Base-by-base conservation (phyloP, 2,329 filamentous ascomycete species). In the Lasiodiplodia citricola region DNA sequence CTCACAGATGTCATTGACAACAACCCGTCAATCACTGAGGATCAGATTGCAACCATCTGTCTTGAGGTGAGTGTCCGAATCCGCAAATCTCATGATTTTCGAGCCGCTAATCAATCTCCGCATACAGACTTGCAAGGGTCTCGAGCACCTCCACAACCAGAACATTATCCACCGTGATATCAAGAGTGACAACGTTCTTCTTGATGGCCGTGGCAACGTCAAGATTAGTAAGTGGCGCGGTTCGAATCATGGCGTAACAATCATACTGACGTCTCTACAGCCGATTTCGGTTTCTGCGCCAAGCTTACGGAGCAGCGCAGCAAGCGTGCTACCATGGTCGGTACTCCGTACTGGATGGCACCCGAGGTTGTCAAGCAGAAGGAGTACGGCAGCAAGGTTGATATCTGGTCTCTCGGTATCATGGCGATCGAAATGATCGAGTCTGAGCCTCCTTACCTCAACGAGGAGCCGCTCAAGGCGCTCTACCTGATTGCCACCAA, bases 391-490 rank as follows among this genome's bases (percentile, higher is more conserved):
- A 92, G 92, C 77, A 98, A 98, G 86, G 96, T 98, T 71, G 96
- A 99, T 78, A 97, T 98, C 78, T 99, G 96, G 96, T 97, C 94
- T 37, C 85, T 99, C 71, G 96, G 96, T 77, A 99, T 99, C 83
- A 99, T 98, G 96, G 95, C 96, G 28, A 98, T 99, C 76, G 96
- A 99, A 82, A 97, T 99, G 96, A 98, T 98, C 77, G 96, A 99
- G 80, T 97, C 93, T 21, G 96, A 99, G 81, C 96, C 96, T 6
- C 96, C 96, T 0, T 99, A 99, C 80, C 88, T 98, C 47, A 98
- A 98, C 82, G 96, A 98, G 82, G 95, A 98, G 81, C 96, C 96
- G 0, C 88, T 99, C 68, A 98, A 98, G 86, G 96, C 96, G 8
- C 87, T 99, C 57, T 99, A 97, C 80, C 88, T 99, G 71, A 99